phyloP scores from a whole-genome alignment of 2,329 filamentous ascomycete genomes.

The Colletotrichum lindemuthianum region DNA sequence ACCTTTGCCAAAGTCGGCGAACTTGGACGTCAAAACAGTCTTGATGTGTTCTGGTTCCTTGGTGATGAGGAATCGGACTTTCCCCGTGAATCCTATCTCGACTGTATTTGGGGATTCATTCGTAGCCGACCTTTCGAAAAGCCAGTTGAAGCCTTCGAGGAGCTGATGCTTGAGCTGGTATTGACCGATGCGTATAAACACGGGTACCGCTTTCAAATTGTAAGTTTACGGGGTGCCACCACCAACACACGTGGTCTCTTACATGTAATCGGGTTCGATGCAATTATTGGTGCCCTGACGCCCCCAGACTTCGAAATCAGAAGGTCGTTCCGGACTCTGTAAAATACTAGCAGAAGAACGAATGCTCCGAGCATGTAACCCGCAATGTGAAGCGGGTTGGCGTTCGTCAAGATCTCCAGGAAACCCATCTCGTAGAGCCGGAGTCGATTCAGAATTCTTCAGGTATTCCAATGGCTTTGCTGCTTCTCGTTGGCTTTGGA shows the following conservation, averaged over 20 bases:
- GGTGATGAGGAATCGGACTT: conserved; percentile 55
- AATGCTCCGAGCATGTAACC: conserved; percentile 20
- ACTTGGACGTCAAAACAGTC: conserved; percentile 60
- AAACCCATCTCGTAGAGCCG: conserved; percentile 22
- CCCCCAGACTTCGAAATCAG: conserved; percentile 25
- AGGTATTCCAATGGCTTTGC: no score
- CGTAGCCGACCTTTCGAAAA: conserved; percentile 42
- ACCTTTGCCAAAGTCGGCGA: conserved; percentile 63
- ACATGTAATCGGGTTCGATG: conserved; percentile 36
- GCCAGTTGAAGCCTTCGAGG: conserved; percentile 44
- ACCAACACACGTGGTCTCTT: background rate
- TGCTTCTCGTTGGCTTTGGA: background rate
- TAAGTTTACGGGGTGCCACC: background rate
- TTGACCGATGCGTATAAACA: conserved; percentile 30
- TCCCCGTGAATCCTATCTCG: conserved; percentile 47
- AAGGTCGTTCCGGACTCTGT: conserved; percentile 20
- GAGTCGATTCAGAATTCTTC: background rate
- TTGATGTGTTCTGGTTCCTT: conserved; percentile 62
- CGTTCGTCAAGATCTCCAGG: conserved; percentile 17
- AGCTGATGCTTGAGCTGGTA: conserved; percentile 41
- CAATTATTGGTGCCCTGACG: conserved; percentile 34
- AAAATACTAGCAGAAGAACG: conserved; percentile 24
- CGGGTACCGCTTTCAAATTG: conserved; percentile 22
- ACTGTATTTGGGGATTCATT: conserved; percentile 48
- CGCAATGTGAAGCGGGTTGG: conserved; percentile 23